phyloP scores from a whole-genome alignment of 768 basidiomycete genomes.

The Chalciporus pseudorubinellus region DNA sequence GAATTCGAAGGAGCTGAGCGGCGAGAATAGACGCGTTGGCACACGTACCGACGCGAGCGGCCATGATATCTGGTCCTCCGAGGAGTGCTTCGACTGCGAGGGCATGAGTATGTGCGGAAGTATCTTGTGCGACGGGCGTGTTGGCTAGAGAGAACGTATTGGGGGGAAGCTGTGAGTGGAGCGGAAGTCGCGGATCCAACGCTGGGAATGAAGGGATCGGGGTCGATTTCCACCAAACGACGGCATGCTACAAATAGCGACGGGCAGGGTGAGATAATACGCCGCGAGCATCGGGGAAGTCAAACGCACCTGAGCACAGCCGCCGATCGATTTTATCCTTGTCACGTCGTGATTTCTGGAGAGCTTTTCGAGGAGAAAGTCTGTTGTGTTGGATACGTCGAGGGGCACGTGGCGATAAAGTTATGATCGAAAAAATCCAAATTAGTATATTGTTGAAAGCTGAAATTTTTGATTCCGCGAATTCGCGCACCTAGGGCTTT shows the following conservation, averaged over 20 bases:
- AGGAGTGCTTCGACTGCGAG: slow-evolving; percentile 71
- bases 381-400: slow-evolving; percentile 39
- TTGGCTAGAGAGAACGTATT: slow-evolving; percentile 70
- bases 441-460: slow-evolving; percentile 36
- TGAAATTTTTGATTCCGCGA: slow-evolving; percentile 63
- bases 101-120: slow-evolving; percentile 76
- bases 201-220: slow-evolving; percentile 70
- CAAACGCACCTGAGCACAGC: slow-evolving; percentile 67
- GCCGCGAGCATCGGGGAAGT: not conserved
- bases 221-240: slow-evolving; percentile 87
- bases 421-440: slow-evolving; percentile 35
- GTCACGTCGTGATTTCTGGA: slow-evolving; percentile 65
- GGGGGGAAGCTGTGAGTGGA: slow-evolving; percentile 66
- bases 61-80: slow-evolving; percentile 77
- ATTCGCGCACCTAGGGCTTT: slow-evolving; percentile 65
- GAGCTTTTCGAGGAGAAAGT: slow-evolving; percentile 73
- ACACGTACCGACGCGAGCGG: slow-evolving; percentile 69
- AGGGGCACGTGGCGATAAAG: slow-evolving; percentile 27
- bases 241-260: slow-evolving; percentile 47
- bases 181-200: slow-evolving; percentile 66
- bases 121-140: slow-evolving; percentile 74
- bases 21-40: slow-evolving; percentile 69
- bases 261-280: no score
- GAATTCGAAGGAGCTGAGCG: slow-evolving; percentile 73
- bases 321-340: slow-evolving; percentile 73